Evolutionary conservation across 202 grass and related monocot genomes (phyloP).

Genomic region (Hordeum pubiflorum): DNA sequence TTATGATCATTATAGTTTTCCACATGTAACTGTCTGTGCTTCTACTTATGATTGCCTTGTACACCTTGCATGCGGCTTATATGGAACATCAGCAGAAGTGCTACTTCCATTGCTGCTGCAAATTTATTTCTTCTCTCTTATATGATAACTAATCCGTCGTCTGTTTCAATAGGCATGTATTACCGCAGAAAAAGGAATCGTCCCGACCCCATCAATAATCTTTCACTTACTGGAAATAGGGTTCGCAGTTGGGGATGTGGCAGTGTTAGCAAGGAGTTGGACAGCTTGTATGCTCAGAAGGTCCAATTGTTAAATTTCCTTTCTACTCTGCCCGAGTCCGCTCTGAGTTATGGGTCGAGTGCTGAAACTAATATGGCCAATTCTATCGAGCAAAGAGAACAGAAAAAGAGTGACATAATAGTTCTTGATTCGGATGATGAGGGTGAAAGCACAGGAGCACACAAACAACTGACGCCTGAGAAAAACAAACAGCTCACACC

Average conservation of each 20-base stretch:
- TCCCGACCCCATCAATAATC: slow-evolving; percentile 14
- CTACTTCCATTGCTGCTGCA: neutral
- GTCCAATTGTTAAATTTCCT: slow-evolving; percentile 48
- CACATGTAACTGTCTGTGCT: neutral
- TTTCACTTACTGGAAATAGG: slow-evolving; percentile 25
- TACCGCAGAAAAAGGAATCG: slow-evolving; percentile 24
- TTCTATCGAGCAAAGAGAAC: slow-evolving; percentile 23
- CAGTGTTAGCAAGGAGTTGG: slow-evolving; percentile 41
- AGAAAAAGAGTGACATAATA: slow-evolving; percentile 36
- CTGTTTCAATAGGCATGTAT: slow-evolving; percentile 24
- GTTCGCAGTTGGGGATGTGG: slow-evolving; percentile 32
- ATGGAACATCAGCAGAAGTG: neutral
- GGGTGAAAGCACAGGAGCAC: slow-evolving; percentile 30
- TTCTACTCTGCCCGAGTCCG: slow-evolving; percentile 21
- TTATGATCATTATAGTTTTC: neutral
- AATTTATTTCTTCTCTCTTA: neutral
- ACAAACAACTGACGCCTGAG: neutral
- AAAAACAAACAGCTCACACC: slow-evolving; percentile 13
- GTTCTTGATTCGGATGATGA: slow-evolving; percentile 88
- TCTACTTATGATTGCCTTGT: neutral
- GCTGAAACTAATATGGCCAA: neutral
- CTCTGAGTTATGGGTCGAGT: neutral
- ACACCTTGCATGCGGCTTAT: neutral
- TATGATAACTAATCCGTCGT: neutral
- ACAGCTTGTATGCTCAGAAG: slow-evolving; percentile 29